Evolutionary conservation across 768 basidiomycete species (phyloP).

Genomic region (Aureoboletus auriporus): DNA sequence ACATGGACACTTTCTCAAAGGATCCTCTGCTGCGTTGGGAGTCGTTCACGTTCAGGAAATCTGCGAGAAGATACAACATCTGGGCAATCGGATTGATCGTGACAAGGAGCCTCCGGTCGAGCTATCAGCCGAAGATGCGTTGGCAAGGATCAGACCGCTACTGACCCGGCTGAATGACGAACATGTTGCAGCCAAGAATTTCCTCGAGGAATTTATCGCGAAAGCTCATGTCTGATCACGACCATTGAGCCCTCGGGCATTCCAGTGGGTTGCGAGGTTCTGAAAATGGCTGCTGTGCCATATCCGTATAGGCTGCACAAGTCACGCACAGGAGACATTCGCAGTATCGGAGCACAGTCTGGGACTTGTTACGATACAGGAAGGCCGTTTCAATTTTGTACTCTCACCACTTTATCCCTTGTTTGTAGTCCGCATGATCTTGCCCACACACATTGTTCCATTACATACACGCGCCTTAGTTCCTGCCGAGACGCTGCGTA

Average conservation of each 20-base stretch:
- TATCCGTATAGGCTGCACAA: slow-evolving; percentile 3
- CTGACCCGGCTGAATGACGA: slow-evolving; percentile 61
- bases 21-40: slow-evolving; percentile 93
- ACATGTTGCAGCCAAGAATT: slow-evolving; percentile 62
- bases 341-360: slow-evolving; percentile 14
- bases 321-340: slow-evolving; percentile 10
- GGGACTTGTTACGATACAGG: slow-evolving; percentile 15
- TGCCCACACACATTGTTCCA: slow-evolving; percentile 14
- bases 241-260: slow-evolving; percentile 2
- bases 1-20: slow-evolving; percentile 94
- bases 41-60: slow-evolving; percentile 74
- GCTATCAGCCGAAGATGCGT: slow-evolving; percentile 48
- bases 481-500: slow-evolving; percentile 18
- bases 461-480: slow-evolving; percentile 23
- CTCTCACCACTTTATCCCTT: slow-evolving; percentile 14
- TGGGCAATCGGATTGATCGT: slow-evolving; percentile 51
- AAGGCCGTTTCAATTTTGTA: slow-evolving; percentile 23
- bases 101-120: slow-evolving; percentile 50
- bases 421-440: slow-evolving; percentile 17
- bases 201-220: slow-evolving; percentile 46
- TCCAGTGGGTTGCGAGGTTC: slow-evolving; percentile 1
- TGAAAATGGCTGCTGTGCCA: slow-evolving; percentile 10
- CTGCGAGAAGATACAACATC: slow-evolving; percentile 91
- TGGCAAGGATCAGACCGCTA: slow-evolving; percentile 52
- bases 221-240: neutral